These are phyloP conservation scores for rapeseed (Brassica napus) DNA, from an alignment of 345 rosid species.

Conservation along the genomic window Da-Ae NC_063447.1:55760501-55761000, in stretches of 20 bases:
- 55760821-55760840: constrained; percentile 67
- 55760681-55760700: constrained; percentile 55
- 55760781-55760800: constrained; percentile 49
- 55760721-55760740: constrained; percentile 51
- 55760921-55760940: constrained; percentile 67
- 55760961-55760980: not conserved
- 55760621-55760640: constrained; percentile 31
- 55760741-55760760: constrained; percentile 75
- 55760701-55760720: constrained; percentile 49
- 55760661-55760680: constrained; percentile 50
- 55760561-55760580: constrained; percentile 81
- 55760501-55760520: constrained; percentile 30
- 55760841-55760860: constrained; percentile 57
- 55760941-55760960: not conserved
- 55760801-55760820: constrained; percentile 39
- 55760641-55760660: constrained; percentile 29
- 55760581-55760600: constrained; percentile 50
- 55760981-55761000: constrained; percentile 8
- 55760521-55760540: constrained; percentile 32
- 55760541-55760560: constrained; percentile 58
- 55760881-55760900: constrained; percentile 81
- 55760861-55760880: constrained; percentile 71
- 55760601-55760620: constrained; percentile 35
- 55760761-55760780: constrained; percentile 68
- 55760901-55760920: constrained; percentile 73